Base-by-base conservation (phyloP, 176 grass and related monocot genomes). In the Calamus simplicifolius region DNA sequence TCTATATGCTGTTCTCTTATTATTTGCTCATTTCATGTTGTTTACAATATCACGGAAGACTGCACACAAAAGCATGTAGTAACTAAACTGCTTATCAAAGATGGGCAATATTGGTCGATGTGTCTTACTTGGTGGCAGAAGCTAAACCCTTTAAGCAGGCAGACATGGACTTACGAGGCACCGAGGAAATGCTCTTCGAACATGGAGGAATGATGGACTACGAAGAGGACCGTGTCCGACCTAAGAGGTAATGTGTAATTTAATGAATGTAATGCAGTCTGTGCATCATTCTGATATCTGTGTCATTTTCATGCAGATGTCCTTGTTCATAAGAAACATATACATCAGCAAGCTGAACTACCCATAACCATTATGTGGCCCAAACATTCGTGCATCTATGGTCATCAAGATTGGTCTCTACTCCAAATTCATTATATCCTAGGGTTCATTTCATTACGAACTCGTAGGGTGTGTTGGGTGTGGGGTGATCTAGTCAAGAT, bases 201-300 rank as follows among this genome's bases (percentile, higher is more conserved):
- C 75, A 81, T 93, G 84, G 81, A 80, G 94, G 83, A 82, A 79
- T 99, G 68, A 93, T 99, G 88, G 94, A 99, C 71, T 88, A 83
- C 79, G 94, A 99, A 83, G 94, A 99, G 66, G 94, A 99, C 71
- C 94, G 94, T 48, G 49, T 86, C 64, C 88, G 94, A 50, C 72
- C 94, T 62, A 99, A 99, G 75, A 99, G 94, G 94, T 99, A 83
- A 66, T 25, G 25, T 43, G 43, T 54, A 10, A 38, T 38, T 10
- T 38, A 38, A 38, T 38, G 10, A 38, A 38, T 38, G 1, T 69
- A 61, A 54, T 50, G 13, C 18, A 25, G 3, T 57, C 4, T 19
- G 18, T 5, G 18, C 49, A n/a, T 29, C 19, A 16, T 23, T 52
- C 29, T 29, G 13, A 21, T 14, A 6, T 35, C 17, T 48, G 27